Percentiles rank a stretch among this genome's conserved stretches.
Conservation (phyloP, 768 basidiomycete species). For the Termitomyces sp. region DNA sequence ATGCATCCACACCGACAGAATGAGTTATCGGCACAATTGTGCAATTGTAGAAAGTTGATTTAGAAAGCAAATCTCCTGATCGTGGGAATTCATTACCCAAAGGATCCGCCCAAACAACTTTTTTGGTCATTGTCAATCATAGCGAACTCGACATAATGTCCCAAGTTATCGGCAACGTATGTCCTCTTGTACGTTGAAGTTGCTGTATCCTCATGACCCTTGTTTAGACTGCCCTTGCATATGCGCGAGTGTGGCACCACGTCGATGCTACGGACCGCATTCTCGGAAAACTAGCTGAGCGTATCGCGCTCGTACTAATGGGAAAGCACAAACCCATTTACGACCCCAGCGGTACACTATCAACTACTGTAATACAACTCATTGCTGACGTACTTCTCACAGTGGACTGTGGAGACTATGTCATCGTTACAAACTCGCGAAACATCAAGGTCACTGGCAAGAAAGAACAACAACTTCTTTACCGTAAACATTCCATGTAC, state of each 20-base stretch:
- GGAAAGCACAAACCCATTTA: conserved; percentile 99
- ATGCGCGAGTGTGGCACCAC: conserved; percentile 95
- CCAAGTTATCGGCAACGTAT: conserved; percentile 76
- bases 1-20: too few species aligned
- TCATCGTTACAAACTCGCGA: conserved; percentile 87
- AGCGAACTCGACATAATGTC: conserved; percentile 48
- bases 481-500: conserved; percentile 87
- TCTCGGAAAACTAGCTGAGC: conserved; percentile 91
- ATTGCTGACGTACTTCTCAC: not conserved
- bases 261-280: conserved; percentile 87
- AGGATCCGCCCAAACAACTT: not conserved
- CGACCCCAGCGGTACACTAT: conserved; percentile 74
- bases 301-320: conserved; percentile 95
- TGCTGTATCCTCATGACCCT: not conserved
- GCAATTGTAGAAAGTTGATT: too few species aligned
- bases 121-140: not conserved
- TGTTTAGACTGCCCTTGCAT: conserved; percentile 87
- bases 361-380: not conserved
- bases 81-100: conserved; percentile 9
- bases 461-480: conserved; percentile 84
- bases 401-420: conserved; percentile 99
- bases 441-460: conserved; percentile 83
- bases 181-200: conserved; percentile 15
- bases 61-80: too few species aligned
- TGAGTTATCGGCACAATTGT: too few species aligned